These are phyloP conservation scores for Chytriomyces sp. DNA, from an alignment of 192 early-diverging fungal genomes.

Conservation along the genomic window DNA sequence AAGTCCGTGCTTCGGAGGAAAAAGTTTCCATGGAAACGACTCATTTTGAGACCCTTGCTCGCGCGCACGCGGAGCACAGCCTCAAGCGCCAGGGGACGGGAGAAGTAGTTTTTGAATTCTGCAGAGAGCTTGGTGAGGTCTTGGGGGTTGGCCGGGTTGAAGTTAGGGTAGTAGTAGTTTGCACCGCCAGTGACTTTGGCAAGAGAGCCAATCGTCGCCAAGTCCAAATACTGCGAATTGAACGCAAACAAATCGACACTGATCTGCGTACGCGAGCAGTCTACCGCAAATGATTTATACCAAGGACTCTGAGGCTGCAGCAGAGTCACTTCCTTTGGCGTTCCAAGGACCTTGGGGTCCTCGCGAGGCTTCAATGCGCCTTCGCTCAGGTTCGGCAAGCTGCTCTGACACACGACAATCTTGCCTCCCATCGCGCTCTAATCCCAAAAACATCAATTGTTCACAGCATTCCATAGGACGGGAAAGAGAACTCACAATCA, in stretches of 20 bases:
- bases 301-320: constrained; percentile 81
- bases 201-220: constrained; percentile 82
- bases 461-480: not conserved
- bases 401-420: constrained; percentile 79
- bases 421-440: constrained; percentile 85
- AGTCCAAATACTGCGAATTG: constrained; percentile 80
- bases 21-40: constrained; percentile 94
- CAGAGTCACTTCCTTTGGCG: constrained; percentile 84
- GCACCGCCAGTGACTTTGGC: constrained; percentile 89
- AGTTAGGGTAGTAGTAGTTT: constrained; percentile 86
- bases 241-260: constrained; percentile 88
- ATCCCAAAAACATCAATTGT: constrained; percentile 10
- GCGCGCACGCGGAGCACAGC: constrained; percentile 92
- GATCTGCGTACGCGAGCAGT: constrained; percentile 88
- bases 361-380: constrained; percentile 82
- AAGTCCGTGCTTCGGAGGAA: constrained; percentile 94
- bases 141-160: constrained; percentile 78
- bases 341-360: constrained; percentile 85
- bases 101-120: constrained; percentile 81
- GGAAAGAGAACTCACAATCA: constrained; percentile 61
- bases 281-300: constrained; percentile 91
- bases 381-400: constrained; percentile 78
- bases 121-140: constrained; percentile 81
- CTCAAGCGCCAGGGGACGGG: constrained; percentile 80
- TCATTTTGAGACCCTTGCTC: constrained; percentile 85